Evolutionary conservation across 805 yeast genomes (phyloP), one percentile per base, ranked within the genome.

Genomic region (Torulaspora delbrueckii): DNA sequence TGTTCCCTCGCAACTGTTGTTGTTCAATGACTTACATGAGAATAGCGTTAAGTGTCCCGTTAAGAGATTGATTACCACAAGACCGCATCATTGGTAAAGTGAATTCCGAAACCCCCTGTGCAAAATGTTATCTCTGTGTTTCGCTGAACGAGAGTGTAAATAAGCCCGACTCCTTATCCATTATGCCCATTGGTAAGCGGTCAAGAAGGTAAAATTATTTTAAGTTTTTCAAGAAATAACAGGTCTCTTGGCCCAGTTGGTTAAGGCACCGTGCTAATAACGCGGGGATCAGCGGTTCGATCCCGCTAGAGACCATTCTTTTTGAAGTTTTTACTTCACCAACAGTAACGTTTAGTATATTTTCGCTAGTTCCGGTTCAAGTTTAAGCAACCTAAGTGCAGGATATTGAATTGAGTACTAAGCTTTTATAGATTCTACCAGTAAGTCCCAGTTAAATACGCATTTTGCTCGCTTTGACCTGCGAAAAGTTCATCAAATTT

Each of bases 231-330:
- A 30, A 19, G n/a, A n/a, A 28, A 8, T 28, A 14, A 22, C 16
- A 42, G 64, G 62, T 59, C 61, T 56, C 66, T 61, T 61, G 66
- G 66, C 66, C 64, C 66, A 61, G 66, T 59, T 61, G 64, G 64
- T 61, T 61, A 61, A 61, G 66, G 66, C 66, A 59, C 60, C 60
- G 64, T 61, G 64, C 66, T 61, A 61, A 61, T 60, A 59, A 61
- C 66, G 66, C 66, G 61, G 64, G 64, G 66, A 61, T 61, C 66
- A 59, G 62, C 64, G 62, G 66, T 59, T 61, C 66, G 66, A 59
- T 59, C 66, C 66, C 60, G 66, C 62, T 59, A 61, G 66, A 57
- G 61, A 59, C 60, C 64, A 61, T 51, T 51, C 41, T 32, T 55
- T 56, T 59, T 50, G 19, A 5, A 8, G 1, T 18, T 34, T 22